These are phyloP conservation scores for Fragaria ananassa DNA, from an alignment of 306 rosid genomes.

Conservation along the genomic window DNA sequence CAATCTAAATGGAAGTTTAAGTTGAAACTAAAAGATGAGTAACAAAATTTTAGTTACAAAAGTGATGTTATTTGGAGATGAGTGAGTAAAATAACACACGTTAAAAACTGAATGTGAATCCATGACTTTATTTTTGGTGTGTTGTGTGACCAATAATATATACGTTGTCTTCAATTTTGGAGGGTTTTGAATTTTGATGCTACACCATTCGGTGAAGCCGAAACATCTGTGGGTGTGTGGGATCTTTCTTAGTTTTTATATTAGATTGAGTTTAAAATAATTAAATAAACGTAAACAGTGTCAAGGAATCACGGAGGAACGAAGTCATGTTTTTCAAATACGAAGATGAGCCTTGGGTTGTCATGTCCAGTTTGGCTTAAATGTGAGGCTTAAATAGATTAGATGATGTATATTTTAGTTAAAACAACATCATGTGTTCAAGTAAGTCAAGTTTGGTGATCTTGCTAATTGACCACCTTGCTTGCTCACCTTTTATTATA, in stretches of 20 bases:
- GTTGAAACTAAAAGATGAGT: too few species aligned
- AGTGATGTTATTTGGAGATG: too few species aligned
- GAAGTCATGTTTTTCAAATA: neutral
- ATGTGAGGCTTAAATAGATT: too few species aligned
- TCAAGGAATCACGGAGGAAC: neutral
- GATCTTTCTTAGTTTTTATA: neutral
- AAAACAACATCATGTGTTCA: neutral
- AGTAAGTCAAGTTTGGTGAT: conserved; percentile 4
- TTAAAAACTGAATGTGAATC: too few species aligned
- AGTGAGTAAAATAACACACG: too few species aligned
- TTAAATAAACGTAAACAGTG: neutral
- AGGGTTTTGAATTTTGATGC: neutral
- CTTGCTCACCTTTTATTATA: neutral
- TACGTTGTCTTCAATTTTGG: neutral
- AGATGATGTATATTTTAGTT: neutral
- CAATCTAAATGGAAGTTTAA: too few species aligned
- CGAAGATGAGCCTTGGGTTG: neutral
- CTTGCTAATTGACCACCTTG: neutral
- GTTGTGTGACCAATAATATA: neutral
- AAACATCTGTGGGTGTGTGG: neutral
- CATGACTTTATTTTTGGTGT: too few species aligned
- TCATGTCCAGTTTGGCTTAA: neutral
- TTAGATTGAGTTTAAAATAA: neutral
- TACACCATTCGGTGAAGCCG: too few species aligned
- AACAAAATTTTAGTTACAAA: too few species aligned